Evolutionary conservation across 176 grass and related monocot genomes (phyloP), one percentile per base, ranked within the genome.

Genomic region (Elaeis guineensis): DNA sequence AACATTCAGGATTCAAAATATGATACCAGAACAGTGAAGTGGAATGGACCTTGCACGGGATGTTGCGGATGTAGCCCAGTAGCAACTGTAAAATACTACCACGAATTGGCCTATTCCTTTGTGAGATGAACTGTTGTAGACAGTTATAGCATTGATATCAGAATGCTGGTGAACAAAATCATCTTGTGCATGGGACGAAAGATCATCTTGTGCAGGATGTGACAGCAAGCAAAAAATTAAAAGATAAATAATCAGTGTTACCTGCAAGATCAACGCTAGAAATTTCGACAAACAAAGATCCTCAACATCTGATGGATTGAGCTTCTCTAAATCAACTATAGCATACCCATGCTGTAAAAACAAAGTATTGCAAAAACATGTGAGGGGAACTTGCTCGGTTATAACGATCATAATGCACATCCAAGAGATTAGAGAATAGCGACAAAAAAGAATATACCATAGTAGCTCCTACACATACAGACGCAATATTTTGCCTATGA

Each of bases 1-100:
- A 60, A 68, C 67, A 21, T 68, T 53, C 49, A 62, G 11, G 50
- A 62, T 39, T 21, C 17, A 17, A 61, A 72, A 17, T 15, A 65
- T 23, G 62, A 55, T 53, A 69, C 49, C 62, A 32, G 62, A 76
- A 65, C 51, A 19, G 0, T 54, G 44, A 48, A 77, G 58, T 18
- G 67, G 57, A 87, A 58, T 65, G 23, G 72, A 95, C 91, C 86
- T 96, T 96, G 81, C 91, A 96, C 49, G 91, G 86, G 53, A 69
- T 77, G 59, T 24, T 84, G 58, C 83, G 78, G 16, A 86, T 78
- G 17, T 96, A 96, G 51, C 78, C 83, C 21, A 96, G 70, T 52
- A 96, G 75, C 32, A 96, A 55, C 68, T 19, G 67, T 63, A 65
- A 79, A 64, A 75, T 69, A 64, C 73, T 90, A 58, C 91, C 91